These are phyloP conservation scores for Solanum neorickii DNA, from an alignment of 257 asterid species.

Conservation along the genomic window DNA sequence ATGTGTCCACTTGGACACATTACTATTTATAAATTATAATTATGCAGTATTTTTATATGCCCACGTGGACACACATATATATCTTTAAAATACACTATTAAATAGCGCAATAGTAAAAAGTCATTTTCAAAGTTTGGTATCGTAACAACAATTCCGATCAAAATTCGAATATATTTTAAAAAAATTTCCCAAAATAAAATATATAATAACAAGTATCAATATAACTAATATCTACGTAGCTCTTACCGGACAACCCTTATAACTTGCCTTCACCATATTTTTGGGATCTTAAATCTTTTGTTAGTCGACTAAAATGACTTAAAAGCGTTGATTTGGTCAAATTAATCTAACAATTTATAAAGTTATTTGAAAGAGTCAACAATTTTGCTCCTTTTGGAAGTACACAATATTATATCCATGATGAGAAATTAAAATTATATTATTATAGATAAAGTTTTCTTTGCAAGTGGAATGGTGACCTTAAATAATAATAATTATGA, in stretches of 20 bases:
- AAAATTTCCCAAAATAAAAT: too few species aligned
- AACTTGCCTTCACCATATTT: neutral
- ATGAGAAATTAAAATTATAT: neutral
- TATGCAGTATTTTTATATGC: too few species aligned
- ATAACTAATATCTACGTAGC: too few species aligned
- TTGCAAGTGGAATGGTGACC: neutral
- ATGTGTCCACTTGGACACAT: too few species aligned
- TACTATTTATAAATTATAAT: too few species aligned
- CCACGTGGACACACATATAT: too few species aligned
- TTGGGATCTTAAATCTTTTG: neutral
- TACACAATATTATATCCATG: neutral
- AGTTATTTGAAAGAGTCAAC: neutral
- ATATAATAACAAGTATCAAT: rapidly evolving
- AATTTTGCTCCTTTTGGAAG: neutral
- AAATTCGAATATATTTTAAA: too few species aligned
- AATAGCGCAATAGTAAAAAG: too few species aligned
- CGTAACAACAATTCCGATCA: too few species aligned
- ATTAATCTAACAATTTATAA: neutral
- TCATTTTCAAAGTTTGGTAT: too few species aligned
- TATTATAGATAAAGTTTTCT: neutral
- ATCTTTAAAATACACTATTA: too few species aligned
- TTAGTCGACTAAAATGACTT: neutral
- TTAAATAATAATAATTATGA: neutral
- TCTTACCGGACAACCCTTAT: too few species aligned
- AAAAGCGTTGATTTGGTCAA: neutral